Conservation (phyloP, 1,284 basidiomycete genomes). For the Marasmius fiardii region DNA sequence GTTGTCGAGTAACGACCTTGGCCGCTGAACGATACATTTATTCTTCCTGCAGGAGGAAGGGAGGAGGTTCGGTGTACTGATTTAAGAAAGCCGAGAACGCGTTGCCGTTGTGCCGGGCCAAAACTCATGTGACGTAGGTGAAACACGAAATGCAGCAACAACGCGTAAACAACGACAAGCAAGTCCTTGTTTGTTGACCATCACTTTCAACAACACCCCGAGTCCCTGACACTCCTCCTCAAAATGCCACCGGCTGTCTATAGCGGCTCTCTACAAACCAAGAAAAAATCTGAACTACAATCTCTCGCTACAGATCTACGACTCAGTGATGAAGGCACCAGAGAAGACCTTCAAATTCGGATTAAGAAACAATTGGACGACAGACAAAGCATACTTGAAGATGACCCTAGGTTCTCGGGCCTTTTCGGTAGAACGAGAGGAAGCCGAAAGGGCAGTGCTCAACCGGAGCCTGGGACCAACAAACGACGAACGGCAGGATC, state of each 20-base stretch:
- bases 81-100: too few species aligned
- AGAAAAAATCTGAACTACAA: constrained; percentile 62
- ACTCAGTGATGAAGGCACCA: constrained; percentile 52
- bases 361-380: constrained; percentile 57
- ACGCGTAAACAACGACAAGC: constrained; percentile 1
- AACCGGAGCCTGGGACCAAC: constrained; percentile 25
- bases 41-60: not conserved
- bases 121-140: not conserved
- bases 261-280: constrained; percentile 47
- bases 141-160: not conserved
- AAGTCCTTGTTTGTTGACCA: constrained; percentile 1
- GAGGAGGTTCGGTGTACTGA: too few species aligned
- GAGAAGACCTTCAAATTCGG: constrained; percentile 52
- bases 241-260: constrained; percentile 24
- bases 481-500: constrained; percentile 3
- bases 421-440: constrained; percentile 43
- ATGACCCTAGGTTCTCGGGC: constrained; percentile 50
- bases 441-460: constrained; percentile 39
- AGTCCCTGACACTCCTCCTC: not conserved
- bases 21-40: constrained; percentile 2
- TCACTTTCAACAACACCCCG: not conserved
- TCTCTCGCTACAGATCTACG: constrained; percentile 50
- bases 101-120: too few species aligned
- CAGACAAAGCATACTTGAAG: constrained; percentile 47
- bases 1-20: constrained; percentile 13